Evolutionary conservation across 305 asterid genomes (phyloP).

Genomic region (Salvia sclarea): DNA sequence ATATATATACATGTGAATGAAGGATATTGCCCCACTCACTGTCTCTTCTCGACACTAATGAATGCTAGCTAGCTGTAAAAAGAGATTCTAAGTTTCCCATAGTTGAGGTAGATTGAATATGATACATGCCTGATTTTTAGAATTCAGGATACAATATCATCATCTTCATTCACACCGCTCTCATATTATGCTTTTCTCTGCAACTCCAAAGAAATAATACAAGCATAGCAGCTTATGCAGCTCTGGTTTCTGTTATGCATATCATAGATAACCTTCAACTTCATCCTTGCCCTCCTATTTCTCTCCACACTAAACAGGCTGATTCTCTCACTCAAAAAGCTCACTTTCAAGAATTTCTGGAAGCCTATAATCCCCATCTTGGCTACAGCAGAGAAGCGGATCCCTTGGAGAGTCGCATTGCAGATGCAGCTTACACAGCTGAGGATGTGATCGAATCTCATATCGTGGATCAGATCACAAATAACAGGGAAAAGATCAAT

Average conservation of each 20-base stretch:
- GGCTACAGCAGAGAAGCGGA: neutral
- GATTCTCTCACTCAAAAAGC: neutral
- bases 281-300: neutral
- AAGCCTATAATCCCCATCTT: neutral
- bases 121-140: too few species aligned
- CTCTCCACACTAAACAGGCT: neutral
- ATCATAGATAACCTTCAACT: neutral
- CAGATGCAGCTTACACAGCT: neutral
- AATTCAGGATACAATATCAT: too few species aligned
- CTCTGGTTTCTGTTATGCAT: slow-evolving; percentile 17
- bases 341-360: neutral
- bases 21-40: too few species aligned
- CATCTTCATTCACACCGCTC: too few species aligned
- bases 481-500: neutral
- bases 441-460: neutral
- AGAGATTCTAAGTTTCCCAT: too few species aligned
- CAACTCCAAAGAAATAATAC: too few species aligned
- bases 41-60: too few species aligned
- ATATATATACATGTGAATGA: too few species aligned
- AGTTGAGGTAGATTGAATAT: too few species aligned
- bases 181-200: too few species aligned
- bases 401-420: neutral
- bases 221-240: slow-evolving; percentile 26
- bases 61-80: too few species aligned
- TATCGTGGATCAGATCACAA: neutral